Evolutionary conservation across 208 protist species (phyloP).

Genomic region (Vickermania spadyakhi): DNA sequence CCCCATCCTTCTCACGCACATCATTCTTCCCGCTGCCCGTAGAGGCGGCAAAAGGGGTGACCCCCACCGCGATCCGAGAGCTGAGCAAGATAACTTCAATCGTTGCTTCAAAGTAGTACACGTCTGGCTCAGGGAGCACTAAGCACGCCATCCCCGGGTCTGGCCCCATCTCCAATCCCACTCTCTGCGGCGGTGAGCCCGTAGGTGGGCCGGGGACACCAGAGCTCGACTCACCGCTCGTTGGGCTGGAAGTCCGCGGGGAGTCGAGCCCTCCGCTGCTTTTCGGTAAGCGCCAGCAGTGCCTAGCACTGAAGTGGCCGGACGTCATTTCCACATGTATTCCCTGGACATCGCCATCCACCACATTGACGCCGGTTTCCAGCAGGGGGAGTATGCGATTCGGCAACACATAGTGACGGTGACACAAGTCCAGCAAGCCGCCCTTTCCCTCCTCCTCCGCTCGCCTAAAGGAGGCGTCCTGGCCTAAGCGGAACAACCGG

Average conservation of each 20-base stretch:
- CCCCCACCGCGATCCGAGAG: constrained; percentile 38
- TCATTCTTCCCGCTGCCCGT: constrained; percentile 15
- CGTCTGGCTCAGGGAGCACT: constrained; percentile 63
- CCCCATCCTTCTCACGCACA: constrained; percentile 22
- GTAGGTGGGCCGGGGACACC: constrained; percentile 46
- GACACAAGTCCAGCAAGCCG: constrained; percentile 58
- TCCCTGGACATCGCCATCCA: constrained; percentile 75
- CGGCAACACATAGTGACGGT: constrained; percentile 57
- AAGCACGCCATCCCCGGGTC: constrained; percentile 60
- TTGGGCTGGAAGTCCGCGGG: background rate
- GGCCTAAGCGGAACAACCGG: constrained; percentile 13
- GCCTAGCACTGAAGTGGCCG: constrained; percentile 60
- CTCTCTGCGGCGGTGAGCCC: too few relatives aligned
- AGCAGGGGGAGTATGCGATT: constrained; percentile 69
- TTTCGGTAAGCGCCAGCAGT: constrained; percentile 48
- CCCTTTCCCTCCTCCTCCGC: constrained; percentile 17
- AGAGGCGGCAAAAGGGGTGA: constrained; percentile 39
- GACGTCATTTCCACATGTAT: constrained; percentile 69
- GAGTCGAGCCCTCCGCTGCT: background rate
- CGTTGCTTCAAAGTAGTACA: constrained; percentile 81
- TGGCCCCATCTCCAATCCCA: too few relatives aligned
- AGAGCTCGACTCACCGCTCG: background rate
- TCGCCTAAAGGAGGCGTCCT: too few relatives aligned
- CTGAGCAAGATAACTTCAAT: constrained; percentile 49
- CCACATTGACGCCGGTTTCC: constrained; percentile 49